Conservation (phyloP, 768 basidiomycete genomes). For the Auricularia cornea region DNA sequence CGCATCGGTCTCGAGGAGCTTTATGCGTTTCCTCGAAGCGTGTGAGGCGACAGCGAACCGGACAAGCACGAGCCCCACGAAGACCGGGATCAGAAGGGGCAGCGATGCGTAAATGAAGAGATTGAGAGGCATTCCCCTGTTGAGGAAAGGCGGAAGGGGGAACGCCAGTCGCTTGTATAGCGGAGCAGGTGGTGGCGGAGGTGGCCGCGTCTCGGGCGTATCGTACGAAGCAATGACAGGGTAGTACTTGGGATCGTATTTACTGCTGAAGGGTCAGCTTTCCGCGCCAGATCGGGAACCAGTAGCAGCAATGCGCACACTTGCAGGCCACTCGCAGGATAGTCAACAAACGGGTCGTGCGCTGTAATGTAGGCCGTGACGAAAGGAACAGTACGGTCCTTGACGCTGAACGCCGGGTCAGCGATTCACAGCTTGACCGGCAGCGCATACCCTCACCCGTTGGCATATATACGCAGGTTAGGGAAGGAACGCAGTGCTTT, state of each 20-base stretch:
- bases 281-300: no score
- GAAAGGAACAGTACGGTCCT: slow-evolving; percentile 78
- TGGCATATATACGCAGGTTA: slow-evolving; percentile 71
- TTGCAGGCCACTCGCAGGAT: slow-evolving; percentile 48
- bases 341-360: slow-evolving; percentile 55
- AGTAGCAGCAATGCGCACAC: slow-evolving; percentile 35
- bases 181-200: slow-evolving; percentile 24
- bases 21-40: slow-evolving; percentile 57
- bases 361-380: slow-evolving; percentile 66
- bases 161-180: slow-evolving; percentile 30
- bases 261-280: slow-evolving; percentile 33
- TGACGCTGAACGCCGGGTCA: slow-evolving; percentile 33
- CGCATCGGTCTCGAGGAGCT: slow-evolving; percentile 48
- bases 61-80: slow-evolving; percentile 45
- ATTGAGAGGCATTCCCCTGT: slow-evolving; percentile 60
- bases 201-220: slow-evolving; percentile 36
- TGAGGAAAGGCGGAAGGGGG: slow-evolving; percentile 50
- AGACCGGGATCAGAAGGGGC: slow-evolving; percentile 57
- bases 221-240: slow-evolving; percentile 48
- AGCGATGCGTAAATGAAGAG: slow-evolving; percentile 45
- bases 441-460: slow-evolving; percentile 43
- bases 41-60: slow-evolving; percentile 51
- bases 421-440: background rate
- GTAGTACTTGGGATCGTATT: slow-evolving; percentile 46
- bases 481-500: slow-evolving; percentile 60